Evolutionary conservation across 2,329 filamentous ascomycete genomes (phyloP), one percentile per base, ranked within the genome.

Genomic region (Nannizziopsis barbatae): DNA sequence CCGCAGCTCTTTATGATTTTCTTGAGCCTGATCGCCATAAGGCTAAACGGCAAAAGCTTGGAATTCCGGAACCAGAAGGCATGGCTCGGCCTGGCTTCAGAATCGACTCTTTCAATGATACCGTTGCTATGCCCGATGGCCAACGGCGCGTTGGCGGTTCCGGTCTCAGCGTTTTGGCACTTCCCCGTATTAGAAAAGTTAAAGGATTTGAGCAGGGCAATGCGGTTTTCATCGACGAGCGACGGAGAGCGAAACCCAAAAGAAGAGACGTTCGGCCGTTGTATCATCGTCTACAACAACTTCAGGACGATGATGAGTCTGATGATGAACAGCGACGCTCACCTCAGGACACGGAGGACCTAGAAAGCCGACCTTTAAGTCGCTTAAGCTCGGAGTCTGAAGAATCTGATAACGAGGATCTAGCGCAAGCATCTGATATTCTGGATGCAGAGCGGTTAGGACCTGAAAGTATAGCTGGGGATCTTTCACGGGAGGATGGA

Each of bases 11-110:
- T 33, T 84, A 86, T 56, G 79, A 87, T 37, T 88, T 83, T 59
- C 76, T 98, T 50, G 83, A 95, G 55, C 89, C 92, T 3, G 76
- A 76, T 47, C 84, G 87, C 50, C 88, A 95, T 65, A 72, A 74
- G 2, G 76, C 80, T n/a, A 93, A 86, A 65, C 77, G 90, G 51
- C 78, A 84, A 53, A 86, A 81, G 62, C 71, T 94, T 14, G 86
- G 89, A 46, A 80, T 95, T 48, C 72, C 81, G 36, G 84, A 85
- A 55, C 78, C 81, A 0, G 75, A 79, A 58, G 78, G 79, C 54
- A 68, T 74, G 58, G 75, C 76, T 67, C 66, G 75, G 56, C 69
- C 75, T 8, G 67, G 71, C 40, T 72, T 78, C 35, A 71, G 75
- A 40, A 75, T 80, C 47, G 75, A 79, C 12, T 47, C 58, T 46